Evolutionary conservation across 176 grass and related monocot species (phyloP), one percentile per base, ranked within the genome.

Genomic region (Avena eriantha): DNA sequence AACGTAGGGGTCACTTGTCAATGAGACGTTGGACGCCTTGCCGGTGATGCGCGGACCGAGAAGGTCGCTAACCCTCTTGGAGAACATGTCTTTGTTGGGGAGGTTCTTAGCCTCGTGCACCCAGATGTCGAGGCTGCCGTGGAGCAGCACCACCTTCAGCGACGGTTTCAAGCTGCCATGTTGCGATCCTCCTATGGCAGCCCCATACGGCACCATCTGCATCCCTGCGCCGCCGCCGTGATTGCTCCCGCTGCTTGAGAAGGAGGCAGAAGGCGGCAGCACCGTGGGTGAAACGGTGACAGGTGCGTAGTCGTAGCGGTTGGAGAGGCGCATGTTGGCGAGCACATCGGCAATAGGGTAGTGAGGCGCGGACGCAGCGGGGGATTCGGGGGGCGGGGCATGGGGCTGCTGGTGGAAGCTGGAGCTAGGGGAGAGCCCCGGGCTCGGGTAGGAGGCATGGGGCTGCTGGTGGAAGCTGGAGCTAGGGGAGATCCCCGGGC

Each of bases 1-100:
- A 26, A 98, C 93, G 3, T 95, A 98, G 10, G 95, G 95, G 34
- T 98, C 95, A 60, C 95, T 98, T 61, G 95, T 98, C 26, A 95
- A 89, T 21, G 67, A 49, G 11, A 77, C 69, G 50, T 31, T 75
- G 58, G 87, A 82, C 41, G 83, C 87, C 73, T 95, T 95, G 56
- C 80, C 8, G 72, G 74, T 87, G 60, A 94, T 67, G 59, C 89
- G 88, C 0, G 77, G 69, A 15, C 88, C 86, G 23, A 93, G 68
- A 64, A 95, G 26, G 3, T 98, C 93, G 19, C 51, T 73, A 1
- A 98, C 10, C 5, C 65, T 90, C 93, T 93, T 98, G 33, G 90
- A 91, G 85, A 98, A 95, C 82, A 93, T 87, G 77, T 98, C 95
- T 77, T 92, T 90, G 87, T 98, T 98, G 15, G 95, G 95, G 39